Base-by-base conservation (phyloP, 1,139 yeast genomes). In the Ogataea hybrid region DNA sequence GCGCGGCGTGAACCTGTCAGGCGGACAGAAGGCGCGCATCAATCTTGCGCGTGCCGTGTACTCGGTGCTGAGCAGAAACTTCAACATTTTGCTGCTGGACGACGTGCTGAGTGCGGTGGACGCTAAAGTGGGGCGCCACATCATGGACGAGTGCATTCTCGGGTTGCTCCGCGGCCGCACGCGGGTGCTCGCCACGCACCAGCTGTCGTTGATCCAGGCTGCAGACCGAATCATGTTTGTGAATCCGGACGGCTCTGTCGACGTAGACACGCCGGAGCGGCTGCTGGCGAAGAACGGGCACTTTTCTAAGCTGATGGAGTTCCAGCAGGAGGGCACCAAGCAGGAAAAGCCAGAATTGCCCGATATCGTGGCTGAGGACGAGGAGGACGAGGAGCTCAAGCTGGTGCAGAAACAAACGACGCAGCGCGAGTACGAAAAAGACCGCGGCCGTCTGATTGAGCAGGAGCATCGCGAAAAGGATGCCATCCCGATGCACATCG, bases 101-200 rank as follows among this genome's bases (percentile, higher is more conserved):
- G 97, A 89, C 63, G 94, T 88, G 6, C 69, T 89, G 46, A 80
- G 89, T 65, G 97, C 96, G 2, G 96, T 89, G 11, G 97, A 89
- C 68, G 87, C 96, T 7, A 81, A 86, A 57, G 96, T 88, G 20
- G 96, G 96, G 32, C 81, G 79, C 51, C 85, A 82, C 56, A 85
- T 89, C 39, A 77, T 87, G 74, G 81, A 81, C 43, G 66, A 77
- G 17, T 86, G 95, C 62, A 64, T 88, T 37, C 49, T 75, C 47
- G 90, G 84, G 0, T 51, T 78, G 37, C 60, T 88, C 53, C 62
- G 64, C 34, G 65, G 67, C 9, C 80, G 75, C 54, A 89, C 96
- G 0, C 72, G 95, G 51, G 61, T 89, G 20, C 69, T 89, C 54
- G 96, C 95, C 1, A 89, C 97, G 0, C 97, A 88, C 63, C 96